Evolutionary conservation across 192 early-diverging fungal genomes (phyloP), one percentile per base, ranked within the genome.

Genomic region (Coemansia sp.): DNA sequence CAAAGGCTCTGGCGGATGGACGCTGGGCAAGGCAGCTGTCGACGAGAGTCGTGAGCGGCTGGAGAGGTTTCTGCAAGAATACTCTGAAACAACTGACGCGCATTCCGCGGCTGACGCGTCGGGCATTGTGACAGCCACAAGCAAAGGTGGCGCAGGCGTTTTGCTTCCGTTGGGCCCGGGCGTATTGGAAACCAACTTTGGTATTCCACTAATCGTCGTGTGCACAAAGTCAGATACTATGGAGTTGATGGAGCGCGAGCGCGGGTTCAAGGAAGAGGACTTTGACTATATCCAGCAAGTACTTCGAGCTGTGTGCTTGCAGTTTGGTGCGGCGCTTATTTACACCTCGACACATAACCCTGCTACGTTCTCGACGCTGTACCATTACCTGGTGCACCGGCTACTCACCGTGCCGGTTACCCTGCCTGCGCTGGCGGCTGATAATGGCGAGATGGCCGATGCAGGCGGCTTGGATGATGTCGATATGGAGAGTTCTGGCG

Each of bases 221-320:
- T 95, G 93, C 76, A 84, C 89, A 65, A 98, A 98, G 69, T 72
- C 85, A 10, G 97, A 98, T 67, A 68, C 86, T 13, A 89, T 93
- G 63, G 85, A 80, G 70, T 74, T 71, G 42, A 74, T 97, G 70
- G 96, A 96, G 81, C 89, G 91, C 46, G 92, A 94, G 42, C 81
- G 88, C 33, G 94, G 90, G 20, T 97, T 88, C 77, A 90, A 89
- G 73, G 96, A 99, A 61, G 95, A 96, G 68, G 91, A 91, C 46
- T 96, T 99, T 82, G 97, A 99, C 76, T 97, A 91, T 78, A 94
- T 99, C 70, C 96, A 97, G 77, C 96, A 97, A 75, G 87, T 88
- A 29, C 83, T 97, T 55, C 89, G 97, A 63, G 93, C 95, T 24
- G 86, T 96, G 10, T 94, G 93, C 75, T 88, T 99, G 69, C 93